Conservation (phyloP, 345 rosid species). For the Camelina laxa region DNA sequence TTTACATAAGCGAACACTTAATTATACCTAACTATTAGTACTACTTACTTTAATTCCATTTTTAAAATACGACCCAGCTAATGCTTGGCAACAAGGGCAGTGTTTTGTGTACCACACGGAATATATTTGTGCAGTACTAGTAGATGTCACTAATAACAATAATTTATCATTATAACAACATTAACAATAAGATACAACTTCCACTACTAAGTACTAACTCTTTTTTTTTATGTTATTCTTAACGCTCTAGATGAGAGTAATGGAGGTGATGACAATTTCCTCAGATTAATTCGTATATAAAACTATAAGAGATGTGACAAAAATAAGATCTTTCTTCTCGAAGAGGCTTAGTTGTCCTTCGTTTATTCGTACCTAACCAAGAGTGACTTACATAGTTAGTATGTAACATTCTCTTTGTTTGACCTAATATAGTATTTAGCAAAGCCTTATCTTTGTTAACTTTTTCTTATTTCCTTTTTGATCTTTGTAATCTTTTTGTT, state of each 20-base stretch:
- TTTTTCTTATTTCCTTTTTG: conserved; percentile 25
- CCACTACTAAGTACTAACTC: not conserved
- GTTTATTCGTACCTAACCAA: conserved; percentile 14
- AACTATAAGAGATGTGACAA: conserved; percentile 7
- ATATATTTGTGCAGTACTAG: conserved; percentile 23
- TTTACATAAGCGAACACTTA: conserved; percentile 16
- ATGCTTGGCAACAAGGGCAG: conserved; percentile 28
- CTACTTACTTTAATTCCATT: not conserved
- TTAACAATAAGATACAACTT: conserved; percentile 14
- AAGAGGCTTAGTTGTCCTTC: conserved; percentile 23
- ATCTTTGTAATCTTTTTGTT: conserved; percentile 31
- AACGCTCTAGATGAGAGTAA: not conserved
- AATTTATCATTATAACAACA: conserved; percentile 5
- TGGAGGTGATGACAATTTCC: not conserved
- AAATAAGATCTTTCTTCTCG: conserved; percentile 25
- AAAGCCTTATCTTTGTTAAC: conserved; percentile 41
- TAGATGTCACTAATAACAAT: conserved; percentile 37
- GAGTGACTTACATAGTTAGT: conserved; percentile 17
- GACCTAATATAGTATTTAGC: conserved; percentile 41
- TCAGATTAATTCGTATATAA: not conserved
- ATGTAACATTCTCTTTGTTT: conserved; percentile 32
- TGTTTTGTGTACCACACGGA: conserved; percentile 33
- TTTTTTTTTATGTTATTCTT: not conserved
- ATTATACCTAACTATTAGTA: conserved; percentile 30
- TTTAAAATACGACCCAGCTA: not conserved